Base-by-base conservation (phyloP, 2,329 filamentous ascomycete species). In the Verticillium klebahnii region DNA sequence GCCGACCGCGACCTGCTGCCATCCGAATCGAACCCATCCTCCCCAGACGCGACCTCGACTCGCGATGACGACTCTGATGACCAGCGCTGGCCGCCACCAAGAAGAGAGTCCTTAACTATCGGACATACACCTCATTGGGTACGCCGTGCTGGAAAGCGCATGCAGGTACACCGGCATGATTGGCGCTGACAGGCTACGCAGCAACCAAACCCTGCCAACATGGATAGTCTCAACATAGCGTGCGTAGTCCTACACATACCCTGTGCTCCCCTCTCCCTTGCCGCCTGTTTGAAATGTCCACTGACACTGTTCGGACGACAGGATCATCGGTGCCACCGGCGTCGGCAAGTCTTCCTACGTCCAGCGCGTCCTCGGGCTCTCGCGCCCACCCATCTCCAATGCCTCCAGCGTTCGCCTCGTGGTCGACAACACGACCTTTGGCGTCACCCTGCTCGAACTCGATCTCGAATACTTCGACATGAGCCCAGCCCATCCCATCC, bases 281-380 rank as follows among this genome's bases (percentile, higher is more conserved):
- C 14, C 25, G 45, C 19, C 36, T 9, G 14, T 40, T 5, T 29
- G 29, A 4, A 9, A 32, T 17, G 14, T 58, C 57, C 45, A 14
- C 9, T 50, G 45, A 50, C 45, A n/a, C 45, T 8, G 12, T 25
- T 32, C 29, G 54, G 25, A 34, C 1, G 14, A 56, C 54, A 59
- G 58, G 69, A 80, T 90, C 63, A 86, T 90, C 71, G 88, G 88
- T 68, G 82, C 85, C 71, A 79, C 82, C 67, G 86, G 86, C 63
- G 87, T 88, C 57, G 88, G 88, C 66, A 90, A 90, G 73, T 89
- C 86, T 58, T 82, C 86, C 56, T 88, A 89, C 69, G 85, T 90
- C 69, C 86, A 89, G 73, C 82, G 81, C 56, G 84, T 86, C 60
- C 77, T 88, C 65, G 82, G 85, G 60, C 74, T 88, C 25, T 73